Conservation (phyloP, 371 early-diverging fungal genomes). For the Saksenaea oblongispora region DNA sequence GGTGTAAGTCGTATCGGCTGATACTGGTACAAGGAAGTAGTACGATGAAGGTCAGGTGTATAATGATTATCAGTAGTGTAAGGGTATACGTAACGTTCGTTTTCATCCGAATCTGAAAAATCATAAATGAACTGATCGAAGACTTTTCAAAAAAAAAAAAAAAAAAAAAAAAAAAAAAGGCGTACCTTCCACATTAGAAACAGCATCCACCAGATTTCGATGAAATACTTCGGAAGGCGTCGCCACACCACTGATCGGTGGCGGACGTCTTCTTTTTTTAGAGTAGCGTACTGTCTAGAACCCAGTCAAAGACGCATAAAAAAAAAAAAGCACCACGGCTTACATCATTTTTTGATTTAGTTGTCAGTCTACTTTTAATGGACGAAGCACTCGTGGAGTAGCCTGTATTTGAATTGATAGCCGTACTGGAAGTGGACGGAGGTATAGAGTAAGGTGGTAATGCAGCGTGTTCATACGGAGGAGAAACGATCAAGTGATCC, state of each 20-base stretch:
- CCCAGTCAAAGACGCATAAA: background rate
- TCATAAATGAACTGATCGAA: too few species aligned
- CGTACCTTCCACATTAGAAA: slow-evolving; percentile 41
- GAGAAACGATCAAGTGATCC: background rate
- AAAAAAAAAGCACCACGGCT: background rate
- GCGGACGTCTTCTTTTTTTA: slow-evolving; percentile 32
- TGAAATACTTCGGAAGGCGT: slow-evolving; percentile 43
- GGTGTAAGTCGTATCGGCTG: slow-evolving; percentile 25
- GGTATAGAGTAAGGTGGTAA: background rate
- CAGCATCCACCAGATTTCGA: slow-evolving; percentile 37
- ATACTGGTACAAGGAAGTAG: slow-evolving; percentile 21
- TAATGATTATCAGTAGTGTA: slow-evolving; percentile 19
- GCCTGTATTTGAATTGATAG: background rate
- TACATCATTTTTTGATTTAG: background rate
- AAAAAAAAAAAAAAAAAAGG: too few species aligned
- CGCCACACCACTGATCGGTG: slow-evolving; percentile 31
- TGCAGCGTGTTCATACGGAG: background rate
- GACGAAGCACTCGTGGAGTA: slow-evolving; percentile 1
- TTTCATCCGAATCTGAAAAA: slow-evolving; percentile 55
- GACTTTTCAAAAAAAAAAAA: too few species aligned
- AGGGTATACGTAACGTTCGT: slow-evolving; percentile 51
- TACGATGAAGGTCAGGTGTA: slow-evolving; percentile 4
- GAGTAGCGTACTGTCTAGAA: background rate
- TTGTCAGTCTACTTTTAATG: background rate
- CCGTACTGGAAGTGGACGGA: background rate